Conservation (phyloP, 2,329 filamentous ascomycete species). For the Sclerotinia trifoliorum region DNA sequence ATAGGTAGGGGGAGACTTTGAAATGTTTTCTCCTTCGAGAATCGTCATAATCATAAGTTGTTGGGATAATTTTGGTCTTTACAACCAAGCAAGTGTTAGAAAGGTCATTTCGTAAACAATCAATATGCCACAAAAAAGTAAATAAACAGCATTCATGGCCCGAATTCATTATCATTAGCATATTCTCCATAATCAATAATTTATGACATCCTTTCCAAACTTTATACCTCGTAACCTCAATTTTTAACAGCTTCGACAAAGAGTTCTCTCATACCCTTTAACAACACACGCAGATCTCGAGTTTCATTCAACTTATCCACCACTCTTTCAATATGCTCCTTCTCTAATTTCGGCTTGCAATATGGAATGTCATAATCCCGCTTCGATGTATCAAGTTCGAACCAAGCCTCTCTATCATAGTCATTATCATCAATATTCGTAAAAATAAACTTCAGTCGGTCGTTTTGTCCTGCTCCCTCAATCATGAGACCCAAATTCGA, state of each 20-base stretch:
- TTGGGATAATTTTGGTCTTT: neutral
- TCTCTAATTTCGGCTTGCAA: slow-evolving; percentile 77
- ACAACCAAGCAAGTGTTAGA: neutral
- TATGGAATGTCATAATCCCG: slow-evolving; percentile 83
- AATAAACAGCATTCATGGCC: neutral
- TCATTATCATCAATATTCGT: slow-evolving; percentile 82
- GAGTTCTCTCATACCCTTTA: slow-evolving; percentile 80
- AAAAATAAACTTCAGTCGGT: slow-evolving; percentile 87
- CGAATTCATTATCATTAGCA: slow-evolving; percentile 2
- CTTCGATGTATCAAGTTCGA: slow-evolving; percentile 79
- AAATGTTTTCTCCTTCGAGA: too few relatives aligned
- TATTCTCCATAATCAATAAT: neutral
- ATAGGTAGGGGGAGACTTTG: neutral
- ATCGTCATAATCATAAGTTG: neutral
- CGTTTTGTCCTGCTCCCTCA: slow-evolving; percentile 80
- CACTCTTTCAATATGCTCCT: slow-evolving; percentile 73
- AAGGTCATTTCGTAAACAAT: neutral
- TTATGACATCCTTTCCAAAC: neutral
- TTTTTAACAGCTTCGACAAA: slow-evolving; percentile 65
- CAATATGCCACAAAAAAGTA: neutral
- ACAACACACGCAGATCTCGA: slow-evolving; percentile 66
- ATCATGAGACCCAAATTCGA: slow-evolving; percentile 84
- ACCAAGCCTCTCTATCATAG: slow-evolving; percentile 88
- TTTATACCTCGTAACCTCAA: slow-evolving; percentile 15
- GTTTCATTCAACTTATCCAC: slow-evolving; percentile 79